Evolutionary conservation across 805 yeast genomes (phyloP).

Genomic region (Yarrowia osloensis): DNA sequence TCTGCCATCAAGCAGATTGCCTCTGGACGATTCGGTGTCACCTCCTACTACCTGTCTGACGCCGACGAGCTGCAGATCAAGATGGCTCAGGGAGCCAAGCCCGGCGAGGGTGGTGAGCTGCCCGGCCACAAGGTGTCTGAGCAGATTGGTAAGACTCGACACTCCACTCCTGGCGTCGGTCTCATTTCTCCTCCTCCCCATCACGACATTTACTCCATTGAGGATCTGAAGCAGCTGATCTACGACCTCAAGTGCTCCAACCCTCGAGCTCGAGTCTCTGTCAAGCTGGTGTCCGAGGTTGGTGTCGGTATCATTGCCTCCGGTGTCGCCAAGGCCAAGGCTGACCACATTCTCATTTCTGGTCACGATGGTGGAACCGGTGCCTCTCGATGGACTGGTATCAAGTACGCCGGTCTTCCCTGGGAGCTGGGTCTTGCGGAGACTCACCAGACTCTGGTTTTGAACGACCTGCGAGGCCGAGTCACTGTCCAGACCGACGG

Average conservation of each 20-base stretch:
- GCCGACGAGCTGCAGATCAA: constrained; percentile 97
- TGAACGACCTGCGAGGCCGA: constrained; percentile 94
- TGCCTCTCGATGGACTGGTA: constrained; percentile 97
- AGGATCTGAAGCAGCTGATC: constrained; percentile 93
- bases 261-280: constrained; percentile 96
- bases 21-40: constrained; percentile 97
- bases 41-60: constrained; percentile 89
- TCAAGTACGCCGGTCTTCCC: constrained; percentile 95
- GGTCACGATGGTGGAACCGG: constrained; percentile 99
- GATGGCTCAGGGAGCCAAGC: constrained; percentile 99
- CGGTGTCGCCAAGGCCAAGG: constrained; percentile 98
- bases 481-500: constrained; percentile 98
- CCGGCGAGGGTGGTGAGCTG: constrained; percentile 99
- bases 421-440: constrained; percentile 99
- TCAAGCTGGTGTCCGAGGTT: constrained; percentile 93
- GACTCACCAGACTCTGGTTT: constrained; percentile 94
- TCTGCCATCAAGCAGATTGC: constrained; percentile 99
- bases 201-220: constrained; percentile 97
- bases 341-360: constrained; percentile 91
- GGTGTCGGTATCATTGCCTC: constrained; percentile 99
- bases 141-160: constrained; percentile 90
- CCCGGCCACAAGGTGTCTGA: constrained; percentile 91
- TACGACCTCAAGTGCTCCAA: constrained; percentile 96
- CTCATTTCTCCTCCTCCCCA: constrained; percentile 98
- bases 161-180: constrained; percentile 96